Percentiles rank a stretch among this genome's conserved stretches.
Conservation (phyloP, 495 filamentous ascomycete genomes). For the Evernia prunastri region DNA sequence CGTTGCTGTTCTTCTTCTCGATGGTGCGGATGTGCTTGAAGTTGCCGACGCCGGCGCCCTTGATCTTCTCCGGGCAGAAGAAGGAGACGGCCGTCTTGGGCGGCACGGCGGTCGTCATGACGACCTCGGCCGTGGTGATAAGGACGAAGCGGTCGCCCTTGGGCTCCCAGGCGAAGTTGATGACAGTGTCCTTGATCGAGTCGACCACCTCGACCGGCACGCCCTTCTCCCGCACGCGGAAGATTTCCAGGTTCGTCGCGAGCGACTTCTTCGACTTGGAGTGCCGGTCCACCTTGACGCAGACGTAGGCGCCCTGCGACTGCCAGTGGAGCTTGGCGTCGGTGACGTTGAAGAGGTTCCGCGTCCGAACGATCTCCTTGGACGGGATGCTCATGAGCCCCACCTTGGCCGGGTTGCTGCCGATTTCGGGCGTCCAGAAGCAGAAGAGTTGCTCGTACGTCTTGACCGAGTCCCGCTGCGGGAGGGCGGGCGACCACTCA, state of each 20-base stretch:
- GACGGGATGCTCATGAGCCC: conserved; percentile 92
- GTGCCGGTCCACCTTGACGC: conserved; percentile 97
- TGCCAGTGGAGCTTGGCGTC: conserved; percentile 98
- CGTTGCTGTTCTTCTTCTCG: conserved; percentile 98
- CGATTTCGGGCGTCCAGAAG: conserved; percentile 98
- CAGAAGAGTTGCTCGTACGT: conserved; percentile 90
- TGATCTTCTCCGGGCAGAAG: conserved; percentile 91
- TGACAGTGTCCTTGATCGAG: conserved; percentile 92
- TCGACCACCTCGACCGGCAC: conserved; percentile 98
- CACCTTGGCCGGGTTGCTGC: conserved; percentile 95
- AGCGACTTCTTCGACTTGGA: conserved; percentile 98
- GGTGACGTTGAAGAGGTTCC: conserved; percentile 95
- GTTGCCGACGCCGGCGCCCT: conserved; percentile 70
- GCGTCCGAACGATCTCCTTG: conserved; percentile 83
- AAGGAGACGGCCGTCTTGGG: conserved; percentile 93
- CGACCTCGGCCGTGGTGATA: conserved; percentile 86
- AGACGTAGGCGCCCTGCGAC: conserved; percentile 84
- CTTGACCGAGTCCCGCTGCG: conserved; percentile 72
- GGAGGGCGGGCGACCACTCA: conserved; percentile 86
- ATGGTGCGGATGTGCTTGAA: conserved; percentile 90
- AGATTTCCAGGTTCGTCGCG: conserved; percentile 95
- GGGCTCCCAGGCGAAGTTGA: conserved; percentile 99
- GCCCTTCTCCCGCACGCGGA: conserved; percentile 91
- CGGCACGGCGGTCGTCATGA: conserved; percentile 69
- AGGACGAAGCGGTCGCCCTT: conserved; percentile 94